phyloP scores from a whole-genome alignment of 2,329 filamentous ascomycete species.

The Colletotrichum kahawae region DNA sequence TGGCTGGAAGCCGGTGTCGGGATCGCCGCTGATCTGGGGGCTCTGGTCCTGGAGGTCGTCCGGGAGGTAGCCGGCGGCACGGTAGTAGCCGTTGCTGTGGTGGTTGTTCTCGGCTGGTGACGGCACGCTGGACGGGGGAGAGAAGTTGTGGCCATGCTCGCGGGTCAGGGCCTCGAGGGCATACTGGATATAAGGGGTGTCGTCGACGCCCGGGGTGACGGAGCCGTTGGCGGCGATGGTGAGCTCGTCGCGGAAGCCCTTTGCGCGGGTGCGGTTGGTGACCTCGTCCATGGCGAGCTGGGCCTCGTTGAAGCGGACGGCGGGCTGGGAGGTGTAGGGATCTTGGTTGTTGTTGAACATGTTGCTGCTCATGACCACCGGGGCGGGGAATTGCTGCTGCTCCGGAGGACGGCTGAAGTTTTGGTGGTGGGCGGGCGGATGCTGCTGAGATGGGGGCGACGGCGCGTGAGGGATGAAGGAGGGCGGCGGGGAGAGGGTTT shows the following conservation, averaged over 20 bases:
- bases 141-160: slow-evolving; percentile 66
- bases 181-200: slow-evolving; percentile 87
- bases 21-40: slow-evolving; percentile 12
- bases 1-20: slow-evolving; percentile 6
- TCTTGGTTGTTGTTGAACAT: slow-evolving; percentile 30
- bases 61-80: slow-evolving; percentile 28
- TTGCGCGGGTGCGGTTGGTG: slow-evolving; percentile 21
- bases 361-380: slow-evolving; percentile 6
- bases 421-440: neutral
- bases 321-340: slow-evolving; percentile 39
- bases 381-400: neutral
- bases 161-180: slow-evolving; percentile 87
- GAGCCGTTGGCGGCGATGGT: slow-evolving; percentile 51
- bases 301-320: slow-evolving; percentile 43
- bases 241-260: slow-evolving; percentile 56
- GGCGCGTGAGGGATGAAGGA: slow-evolving; percentile 40
- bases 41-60: slow-evolving; percentile 31
- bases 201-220: slow-evolving; percentile 79
- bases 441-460: slow-evolving; percentile 39
- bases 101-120: slow-evolving; percentile 37
- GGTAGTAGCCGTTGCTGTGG: slow-evolving; percentile 36
- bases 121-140: slow-evolving; percentile 44
- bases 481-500: slow-evolving; percentile 39
- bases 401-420: neutral
- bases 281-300: slow-evolving; percentile 33